These are phyloP conservation scores for Saccharomyces hybrid DNA, from an alignment of 1,139 yeast genomes.

Conservation along the genomic window DNA sequence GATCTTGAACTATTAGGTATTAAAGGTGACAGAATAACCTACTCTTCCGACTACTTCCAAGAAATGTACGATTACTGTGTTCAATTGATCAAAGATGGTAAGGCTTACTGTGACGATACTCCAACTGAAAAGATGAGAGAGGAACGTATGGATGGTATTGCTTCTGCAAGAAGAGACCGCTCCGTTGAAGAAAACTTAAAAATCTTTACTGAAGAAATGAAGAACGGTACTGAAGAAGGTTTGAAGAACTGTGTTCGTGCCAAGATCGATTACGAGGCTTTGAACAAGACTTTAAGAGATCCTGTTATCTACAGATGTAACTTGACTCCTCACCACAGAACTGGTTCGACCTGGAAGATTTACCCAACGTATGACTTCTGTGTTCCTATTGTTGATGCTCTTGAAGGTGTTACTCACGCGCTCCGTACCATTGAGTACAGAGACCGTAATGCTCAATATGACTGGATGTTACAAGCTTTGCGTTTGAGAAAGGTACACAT, in stretches of 20 bases:
- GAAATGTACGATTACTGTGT: conserved; percentile 80
- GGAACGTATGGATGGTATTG: conserved; percentile 94
- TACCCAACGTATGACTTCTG: conserved; percentile 98
- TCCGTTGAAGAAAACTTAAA: conserved; percentile 81
- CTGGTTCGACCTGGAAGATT: conserved; percentile 85
- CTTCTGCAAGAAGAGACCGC: conserved; percentile 84
- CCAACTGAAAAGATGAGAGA: conserved; percentile 92
- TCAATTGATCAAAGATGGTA: conserved; percentile 83
- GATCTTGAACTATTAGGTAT: conserved; percentile 84
- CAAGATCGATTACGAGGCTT: conserved; percentile 81
- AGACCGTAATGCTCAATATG: conserved; percentile 95
- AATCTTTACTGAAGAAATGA: conserved; percentile 84
- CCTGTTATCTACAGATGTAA: conserved; percentile 96
- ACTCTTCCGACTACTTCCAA: conserved; percentile 88
- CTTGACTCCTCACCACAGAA: conserved; percentile 93
- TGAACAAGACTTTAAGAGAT: conserved; percentile 91
- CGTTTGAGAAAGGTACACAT: conserved; percentile 82
- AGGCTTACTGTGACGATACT: conserved; percentile 95
- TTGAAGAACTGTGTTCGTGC: conserved; percentile 88
- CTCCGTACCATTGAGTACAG: conserved; percentile 95
- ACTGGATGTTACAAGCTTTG: conserved; percentile 82
- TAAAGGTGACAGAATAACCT: conserved; percentile 79
- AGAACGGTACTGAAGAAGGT: conserved; percentile 85
- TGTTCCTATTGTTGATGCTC: conserved; percentile 87
- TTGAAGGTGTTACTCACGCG: conserved; percentile 96